Percentiles rank a stretch among this genome's conserved stretches.
These are phyloP conservation scores for Cercospora sp. DNA, from an alignment of 2,329 filamentous ascomycete species.

Conservation along the genomic window DNA sequence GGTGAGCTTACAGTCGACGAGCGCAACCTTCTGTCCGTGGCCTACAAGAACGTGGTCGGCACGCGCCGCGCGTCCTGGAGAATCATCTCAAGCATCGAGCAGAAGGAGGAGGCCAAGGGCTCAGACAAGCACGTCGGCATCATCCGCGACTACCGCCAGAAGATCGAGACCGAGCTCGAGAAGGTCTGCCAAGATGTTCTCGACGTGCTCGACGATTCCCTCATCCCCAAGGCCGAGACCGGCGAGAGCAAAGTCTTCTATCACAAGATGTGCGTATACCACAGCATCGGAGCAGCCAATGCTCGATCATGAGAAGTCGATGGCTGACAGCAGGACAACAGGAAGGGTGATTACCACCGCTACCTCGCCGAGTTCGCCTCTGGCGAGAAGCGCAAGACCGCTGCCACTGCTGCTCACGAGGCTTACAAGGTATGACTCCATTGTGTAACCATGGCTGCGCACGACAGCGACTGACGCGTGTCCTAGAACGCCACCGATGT, in stretches of 20 bases:
- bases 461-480: constrained; percentile 25
- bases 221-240: constrained; percentile 93
- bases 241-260: constrained; percentile 99
- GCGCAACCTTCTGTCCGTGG: constrained; percentile 92
- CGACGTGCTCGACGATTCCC: constrained; percentile 85
- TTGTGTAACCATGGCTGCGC: constrained; percentile 14
- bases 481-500: constrained; percentile 90
- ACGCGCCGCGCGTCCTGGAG: constrained; percentile 98
- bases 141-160: constrained; percentile 96
- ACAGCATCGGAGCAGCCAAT: not conserved
- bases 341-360: constrained; percentile 97
- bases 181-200: constrained; percentile 98
- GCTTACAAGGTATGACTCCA: constrained; percentile 82
- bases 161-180: constrained; percentile 97
- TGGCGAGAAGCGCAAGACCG: constrained; percentile 87
- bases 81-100: constrained; percentile 99
- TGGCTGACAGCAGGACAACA: constrained; percentile 44
- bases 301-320: not conserved
- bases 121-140: constrained; percentile 89
- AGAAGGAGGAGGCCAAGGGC: constrained; percentile 99
- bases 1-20: constrained; percentile 69
- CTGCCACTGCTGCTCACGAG: constrained; percentile 84
- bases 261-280: constrained; percentile 88
- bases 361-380: constrained; percentile 92
- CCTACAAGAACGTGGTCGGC: constrained; percentile 99